Percentiles rank a stretch among this genome's conserved stretches.
phyloP scores from a whole-genome alignment of 495 filamentous ascomycete genomes.

The Hamigera avellanea region DNA sequence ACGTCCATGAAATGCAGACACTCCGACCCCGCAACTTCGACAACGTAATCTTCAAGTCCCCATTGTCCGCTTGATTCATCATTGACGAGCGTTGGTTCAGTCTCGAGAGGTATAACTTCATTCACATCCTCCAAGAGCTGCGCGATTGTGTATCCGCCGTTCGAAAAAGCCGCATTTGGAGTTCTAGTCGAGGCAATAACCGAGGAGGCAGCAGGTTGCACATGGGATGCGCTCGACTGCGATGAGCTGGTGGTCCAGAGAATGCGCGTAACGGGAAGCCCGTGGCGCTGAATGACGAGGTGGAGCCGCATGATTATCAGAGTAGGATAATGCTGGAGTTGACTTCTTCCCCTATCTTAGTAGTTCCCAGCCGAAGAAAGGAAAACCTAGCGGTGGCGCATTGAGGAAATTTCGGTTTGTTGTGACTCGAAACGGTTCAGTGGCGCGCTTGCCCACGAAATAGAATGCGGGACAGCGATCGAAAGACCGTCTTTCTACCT shows the following conservation, averaged over 20 bases:
- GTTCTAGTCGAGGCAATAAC: conserved; percentile 24
- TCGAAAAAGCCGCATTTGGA: conserved; percentile 35
- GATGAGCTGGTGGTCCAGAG: conserved; percentile 50
- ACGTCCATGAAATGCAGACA: conserved; percentile 80
- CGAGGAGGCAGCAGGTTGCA: conserved; percentile 18
- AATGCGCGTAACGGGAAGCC: conserved; percentile 61
- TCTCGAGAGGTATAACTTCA: conserved; percentile 73
- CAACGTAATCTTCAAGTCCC: conserved; percentile 88
- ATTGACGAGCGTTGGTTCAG: conserved; percentile 31
- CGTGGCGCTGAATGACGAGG: conserved; percentile 69
- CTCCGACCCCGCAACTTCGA: conserved; percentile 75
- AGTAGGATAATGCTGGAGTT: neutral
- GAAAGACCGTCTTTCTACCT: too few species aligned
- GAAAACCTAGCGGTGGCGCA: too few species aligned
- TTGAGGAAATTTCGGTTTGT: too few species aligned
- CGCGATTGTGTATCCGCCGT: conserved; percentile 57
- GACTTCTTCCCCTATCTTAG: neutral
- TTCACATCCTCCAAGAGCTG: conserved; percentile 76
- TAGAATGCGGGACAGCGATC: too few species aligned
- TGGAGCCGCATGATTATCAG: conserved; percentile 59
- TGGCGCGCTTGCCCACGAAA: too few species aligned
- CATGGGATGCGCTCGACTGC: conserved; percentile 11
- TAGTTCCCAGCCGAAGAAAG: neutral
- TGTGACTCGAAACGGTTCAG: too few species aligned
- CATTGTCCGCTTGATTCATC: conserved; percentile 43